Conservation (phyloP, 176 grass and related monocot genomes). For the Lolium perenne region DNA sequence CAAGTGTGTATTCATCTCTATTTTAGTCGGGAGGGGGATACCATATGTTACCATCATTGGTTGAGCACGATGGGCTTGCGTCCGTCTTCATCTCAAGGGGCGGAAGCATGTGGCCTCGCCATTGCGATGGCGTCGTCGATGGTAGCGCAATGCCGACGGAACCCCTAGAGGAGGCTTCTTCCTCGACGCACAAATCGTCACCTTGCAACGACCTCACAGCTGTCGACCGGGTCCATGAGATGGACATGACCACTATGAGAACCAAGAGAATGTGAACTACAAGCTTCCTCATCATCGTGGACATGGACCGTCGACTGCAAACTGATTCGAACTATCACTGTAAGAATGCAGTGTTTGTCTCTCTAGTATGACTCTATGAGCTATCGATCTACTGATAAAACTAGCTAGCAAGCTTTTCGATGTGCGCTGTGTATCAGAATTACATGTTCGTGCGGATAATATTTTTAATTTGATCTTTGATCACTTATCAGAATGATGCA, state of each 20-base stretch:
- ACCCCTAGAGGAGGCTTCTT: slow-evolving; percentile 40
- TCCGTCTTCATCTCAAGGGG: neutral
- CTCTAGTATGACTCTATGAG: no score
- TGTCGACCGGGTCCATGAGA: slow-evolving; percentile 26
- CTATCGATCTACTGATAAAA: no score
- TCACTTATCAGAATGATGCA: no score
- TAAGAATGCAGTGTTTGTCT: no score
- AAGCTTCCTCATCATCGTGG: neutral
- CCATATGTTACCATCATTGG: neutral
- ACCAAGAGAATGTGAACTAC: slow-evolving; percentile 15
- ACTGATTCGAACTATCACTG: neutral
- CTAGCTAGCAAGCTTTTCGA: no score
- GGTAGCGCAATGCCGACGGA: slow-evolving; percentile 41
- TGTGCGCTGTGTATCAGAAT: no score
- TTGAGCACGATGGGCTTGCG: neutral
- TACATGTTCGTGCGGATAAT: no score
- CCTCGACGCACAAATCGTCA: slow-evolving; percentile 24
- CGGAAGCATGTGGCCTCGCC: neutral
- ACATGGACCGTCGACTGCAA: neutral
- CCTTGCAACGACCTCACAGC: slow-evolving; percentile 50
- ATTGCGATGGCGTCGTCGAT: neutral
- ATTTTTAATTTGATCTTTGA: no score
- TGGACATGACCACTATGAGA: neutral
- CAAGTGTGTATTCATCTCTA: neutral
- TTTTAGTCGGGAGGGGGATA: no score